Evolutionary conservation across 495 filamentous ascomycete species (phyloP), one percentile per base, ranked within the genome.

Genomic region (Hypoxylon trugodes): DNA sequence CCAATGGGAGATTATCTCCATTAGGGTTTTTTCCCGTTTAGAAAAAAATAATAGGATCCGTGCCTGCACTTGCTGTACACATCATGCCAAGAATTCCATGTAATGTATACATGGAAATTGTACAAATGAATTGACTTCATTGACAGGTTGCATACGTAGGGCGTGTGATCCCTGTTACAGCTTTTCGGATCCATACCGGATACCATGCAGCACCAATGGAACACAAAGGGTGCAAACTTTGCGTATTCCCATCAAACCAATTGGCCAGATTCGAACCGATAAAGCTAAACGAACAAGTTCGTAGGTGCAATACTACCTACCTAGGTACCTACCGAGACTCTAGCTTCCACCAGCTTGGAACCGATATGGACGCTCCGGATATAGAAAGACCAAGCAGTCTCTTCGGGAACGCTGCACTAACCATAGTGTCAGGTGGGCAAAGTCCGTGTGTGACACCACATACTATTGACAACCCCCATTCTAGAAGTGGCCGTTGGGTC

Each of bases 1-100:
- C 71, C 69, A 75, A 74, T 74, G 13, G 47, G 25, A 40, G 28
- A 52, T 28, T 42, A 42, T 13, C 35, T n/a, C n/a, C 25, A 19
- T 19, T 49, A 4, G 45, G 32, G 3, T 19, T 4, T 12, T 59
- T 48, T 36, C 21, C 30, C 38, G 16, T 45, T 7, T 35, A 42
- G 16, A 15, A 48, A 43, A 33, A 15, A 38, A 42, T n/a, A 9
- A 19, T 12, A 42, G 43, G 25, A 41, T 42, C 30, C 30, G 36
- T 55, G 18, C 26, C 38, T 46, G 32, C 40, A 46, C 38, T 40
- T 64, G 18, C 36, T 37, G 36, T 28, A 52, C 58, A 18, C 47
- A 13, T 42, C 40, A 42, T 41, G 37, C 30, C 24, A 22, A 38
- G 21, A 45, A 22, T 15, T 22, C 18, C 50, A 35, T n/a, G n/a